A percentile compares a stretch with the other conserved stretches of the same genome.
These are phyloP conservation scores for Aspergillus sp. DNA, from an alignment of 2,329 filamentous ascomycete species.

Conservation along the genomic window DNA sequence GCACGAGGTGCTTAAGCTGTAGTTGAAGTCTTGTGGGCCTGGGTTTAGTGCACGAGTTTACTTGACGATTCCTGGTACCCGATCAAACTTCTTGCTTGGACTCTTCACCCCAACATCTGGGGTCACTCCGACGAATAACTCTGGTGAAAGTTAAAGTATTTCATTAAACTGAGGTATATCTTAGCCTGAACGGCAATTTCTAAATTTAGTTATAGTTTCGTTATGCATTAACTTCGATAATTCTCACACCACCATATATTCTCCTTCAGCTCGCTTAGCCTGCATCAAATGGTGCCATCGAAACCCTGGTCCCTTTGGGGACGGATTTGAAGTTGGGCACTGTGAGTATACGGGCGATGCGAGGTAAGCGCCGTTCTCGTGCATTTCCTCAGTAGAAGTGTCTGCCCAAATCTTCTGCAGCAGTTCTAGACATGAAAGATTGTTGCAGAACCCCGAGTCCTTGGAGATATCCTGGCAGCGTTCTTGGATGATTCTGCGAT, in stretches of 20 bases:
- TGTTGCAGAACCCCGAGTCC: conserved; percentile 91
- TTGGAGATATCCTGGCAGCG: conserved; percentile 84
- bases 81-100: too few species aligned
- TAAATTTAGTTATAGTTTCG: not conserved
- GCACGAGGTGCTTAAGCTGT: too few species aligned
- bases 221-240: not conserved
- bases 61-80: not conserved
- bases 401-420: conserved; percentile 79
- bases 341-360: not conserved
- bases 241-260: conserved; percentile 40
- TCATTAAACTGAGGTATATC: not conserved
- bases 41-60: not conserved
- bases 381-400: conserved; percentile 14
- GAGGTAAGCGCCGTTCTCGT: not conserved
- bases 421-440: conserved; percentile 79
- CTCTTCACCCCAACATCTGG: too few species aligned
- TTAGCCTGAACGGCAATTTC: not conserved
- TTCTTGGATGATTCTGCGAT: conserved; percentile 74
- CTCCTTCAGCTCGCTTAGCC: conserved; percentile 35
- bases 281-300: conserved; percentile 41
- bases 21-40: not conserved
- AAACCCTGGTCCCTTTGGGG: conserved; percentile 28
- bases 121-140: too few species aligned
- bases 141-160: not conserved
- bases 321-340: conserved; percentile 2